These are phyloP conservation scores for Termitomyces bulborhizus DNA, from an alignment of 768 basidiomycete species.

Conservation along the genomic window DNA sequence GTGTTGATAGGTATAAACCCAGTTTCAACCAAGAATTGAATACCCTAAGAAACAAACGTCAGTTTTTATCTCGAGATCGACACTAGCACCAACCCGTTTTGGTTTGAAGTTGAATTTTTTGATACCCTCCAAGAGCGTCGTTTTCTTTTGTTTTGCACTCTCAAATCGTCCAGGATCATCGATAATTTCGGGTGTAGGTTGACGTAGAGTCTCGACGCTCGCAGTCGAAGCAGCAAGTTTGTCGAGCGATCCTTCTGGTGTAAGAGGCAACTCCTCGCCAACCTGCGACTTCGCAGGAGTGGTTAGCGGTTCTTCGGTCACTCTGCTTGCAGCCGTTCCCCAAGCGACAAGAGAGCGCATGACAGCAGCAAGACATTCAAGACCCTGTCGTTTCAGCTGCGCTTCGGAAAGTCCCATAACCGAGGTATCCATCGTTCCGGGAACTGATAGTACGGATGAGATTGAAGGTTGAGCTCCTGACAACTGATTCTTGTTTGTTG, in stretches of 20 bases:
- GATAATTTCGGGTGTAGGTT: conserved; percentile 69
- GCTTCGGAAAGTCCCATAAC: conserved; percentile 69
- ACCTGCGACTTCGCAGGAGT: conserved; percentile 36
- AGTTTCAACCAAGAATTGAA: conserved; percentile 81
- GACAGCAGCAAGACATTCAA: conserved; percentile 90
- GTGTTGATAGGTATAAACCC: conserved; percentile 75
- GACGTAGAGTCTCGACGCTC: conserved; percentile 53
- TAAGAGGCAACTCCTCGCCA: conserved; percentile 49
- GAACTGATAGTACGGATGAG: conserved; percentile 56
- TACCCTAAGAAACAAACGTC: conserved; percentile 47
- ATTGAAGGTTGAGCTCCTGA: conserved; percentile 46
- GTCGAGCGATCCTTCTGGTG: conserved; percentile 54
- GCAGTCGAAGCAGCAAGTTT: conserved; percentile 38
- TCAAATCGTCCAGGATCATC: conserved; percentile 94
- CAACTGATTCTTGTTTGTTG: conserved; percentile 39
- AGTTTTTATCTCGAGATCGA: background rate
- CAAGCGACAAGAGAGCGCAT: conserved; percentile 87
- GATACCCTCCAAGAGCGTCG: conserved; percentile 88
- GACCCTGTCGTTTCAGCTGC: conserved; percentile 82
- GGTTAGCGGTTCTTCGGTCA: conserved; percentile 32
- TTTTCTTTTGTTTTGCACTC: conserved; percentile 95
- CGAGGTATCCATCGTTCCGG: conserved; percentile 64
- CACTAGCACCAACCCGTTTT: conserved; percentile 62
- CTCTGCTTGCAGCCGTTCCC: conserved; percentile 59
- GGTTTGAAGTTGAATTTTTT: conserved; percentile 99